A percentile compares a stretch with the other conserved stretches of the same genome.
Evolutionary conservation across 2,329 filamentous ascomycete genomes (phyloP).

Genomic region (Epichloe brachyelytri): DNA sequence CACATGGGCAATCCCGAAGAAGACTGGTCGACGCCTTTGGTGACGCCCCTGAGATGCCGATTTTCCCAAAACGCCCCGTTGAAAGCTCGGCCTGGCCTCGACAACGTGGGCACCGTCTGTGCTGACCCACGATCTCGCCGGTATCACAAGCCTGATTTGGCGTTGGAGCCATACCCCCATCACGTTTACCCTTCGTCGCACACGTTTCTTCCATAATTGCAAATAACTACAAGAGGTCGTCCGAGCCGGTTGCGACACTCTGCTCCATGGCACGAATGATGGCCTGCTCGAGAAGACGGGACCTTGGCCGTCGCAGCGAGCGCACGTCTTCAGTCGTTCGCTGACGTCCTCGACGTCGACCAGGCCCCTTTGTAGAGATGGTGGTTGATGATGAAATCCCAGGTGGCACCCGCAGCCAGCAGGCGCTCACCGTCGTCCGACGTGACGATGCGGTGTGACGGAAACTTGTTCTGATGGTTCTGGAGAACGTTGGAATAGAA

Average conservation of each 20-base stretch:
- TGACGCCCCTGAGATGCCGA: too few species aligned
- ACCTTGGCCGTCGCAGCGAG: slow-evolving; percentile 74
- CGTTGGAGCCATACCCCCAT: too few species aligned
- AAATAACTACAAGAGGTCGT: slow-evolving; percentile 47
- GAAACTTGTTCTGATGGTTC: slow-evolving; percentile 48
- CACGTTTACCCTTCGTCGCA: too few species aligned
- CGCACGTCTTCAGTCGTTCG: slow-evolving; percentile 59
- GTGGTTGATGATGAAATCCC: slow-evolving; percentile 80
- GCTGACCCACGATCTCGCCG: too few species aligned
- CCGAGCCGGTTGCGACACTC: slow-evolving; percentile 62
- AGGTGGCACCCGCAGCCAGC: slow-evolving; percentile 65
- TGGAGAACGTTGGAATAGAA: slow-evolving; percentile 54
- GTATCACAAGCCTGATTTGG: too few species aligned
- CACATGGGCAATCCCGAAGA: too few species aligned
- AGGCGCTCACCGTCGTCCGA: slow-evolving; percentile 55
- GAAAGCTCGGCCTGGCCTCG: too few species aligned
- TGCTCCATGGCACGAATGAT: slow-evolving; percentile 65
- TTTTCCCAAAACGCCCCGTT: too few species aligned
- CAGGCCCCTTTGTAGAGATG: slow-evolving; percentile 62
- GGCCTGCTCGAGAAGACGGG: slow-evolving; percentile 71
- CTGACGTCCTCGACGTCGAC: slow-evolving; percentile 75
- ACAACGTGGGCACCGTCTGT: too few species aligned
- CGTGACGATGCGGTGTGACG: slow-evolving; percentile 55
- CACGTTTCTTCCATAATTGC: too few species aligned
- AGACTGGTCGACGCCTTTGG: too few species aligned